Evolutionary conservation across 2,329 filamentous ascomycete species (phyloP).

Genomic region (Fusarium cyanostomum): DNA sequence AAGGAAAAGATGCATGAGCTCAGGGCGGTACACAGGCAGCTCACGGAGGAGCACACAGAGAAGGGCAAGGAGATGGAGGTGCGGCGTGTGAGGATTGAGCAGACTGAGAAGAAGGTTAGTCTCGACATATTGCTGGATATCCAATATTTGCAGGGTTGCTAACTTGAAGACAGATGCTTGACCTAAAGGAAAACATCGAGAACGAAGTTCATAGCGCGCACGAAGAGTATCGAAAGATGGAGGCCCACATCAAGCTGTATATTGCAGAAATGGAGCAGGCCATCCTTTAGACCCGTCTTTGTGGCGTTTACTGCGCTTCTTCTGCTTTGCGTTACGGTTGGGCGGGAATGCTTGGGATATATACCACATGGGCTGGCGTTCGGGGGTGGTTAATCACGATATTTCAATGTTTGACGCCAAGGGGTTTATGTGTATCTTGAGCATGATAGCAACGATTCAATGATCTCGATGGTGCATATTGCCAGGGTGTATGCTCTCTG

Average conservation of each 20-base stretch:
- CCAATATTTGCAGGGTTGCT: constrained; percentile 5
- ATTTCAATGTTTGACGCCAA: constrained; percentile 19
- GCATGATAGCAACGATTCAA: constrained; percentile 11
- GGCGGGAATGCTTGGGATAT: constrained; percentile 36
- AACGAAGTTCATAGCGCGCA: constrained; percentile 90
- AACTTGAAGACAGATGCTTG: constrained; percentile 78
- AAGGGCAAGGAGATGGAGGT: constrained; percentile 94
- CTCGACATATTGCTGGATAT: neutral
- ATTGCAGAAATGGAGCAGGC: constrained; percentile 99
- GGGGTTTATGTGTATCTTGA: constrained; percentile 15
- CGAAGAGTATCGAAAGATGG: constrained; percentile 97
- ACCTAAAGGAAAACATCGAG: constrained; percentile 97
- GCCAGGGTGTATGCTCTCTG: neutral
- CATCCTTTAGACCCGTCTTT: constrained; percentile 53
- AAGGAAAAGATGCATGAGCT: constrained; percentile 92
- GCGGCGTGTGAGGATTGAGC: constrained; percentile 91
- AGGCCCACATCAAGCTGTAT: constrained; percentile 95
- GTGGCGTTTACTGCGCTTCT: constrained; percentile 1
- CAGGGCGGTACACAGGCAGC: constrained; percentile 77
- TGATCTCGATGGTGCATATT: constrained; percentile 1
- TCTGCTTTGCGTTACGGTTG: constrained; percentile 24
- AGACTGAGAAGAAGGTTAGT: constrained; percentile 95
- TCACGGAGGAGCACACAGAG: constrained; percentile 85
- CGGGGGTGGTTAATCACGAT: constrained; percentile 29
- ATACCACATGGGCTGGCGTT: constrained; percentile 56